These are phyloP conservation scores for Nannochloris sp. DNA, from an alignment of 139 green algal species.

Conservation along the genomic window DNA sequence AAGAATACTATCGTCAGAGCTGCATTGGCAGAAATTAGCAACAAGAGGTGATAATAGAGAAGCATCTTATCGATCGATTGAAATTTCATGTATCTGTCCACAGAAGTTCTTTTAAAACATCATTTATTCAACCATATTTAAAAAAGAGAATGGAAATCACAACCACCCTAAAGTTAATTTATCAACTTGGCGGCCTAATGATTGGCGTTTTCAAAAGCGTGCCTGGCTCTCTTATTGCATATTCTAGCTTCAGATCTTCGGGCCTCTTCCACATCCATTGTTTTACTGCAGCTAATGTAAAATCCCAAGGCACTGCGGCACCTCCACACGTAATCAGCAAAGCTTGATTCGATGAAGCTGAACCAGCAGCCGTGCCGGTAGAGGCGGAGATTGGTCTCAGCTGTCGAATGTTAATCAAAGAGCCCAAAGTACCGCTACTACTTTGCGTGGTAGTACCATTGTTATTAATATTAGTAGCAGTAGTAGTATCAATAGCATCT, in stretches of 20 bases:
- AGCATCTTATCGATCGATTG: not conserved
- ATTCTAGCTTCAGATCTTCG: conserved; percentile 77
- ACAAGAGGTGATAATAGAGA: not conserved
- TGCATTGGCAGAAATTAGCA: not conserved
- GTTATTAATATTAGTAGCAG: too few species aligned
- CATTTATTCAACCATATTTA: too few species aligned
- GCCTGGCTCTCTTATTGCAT: conserved; percentile 26
- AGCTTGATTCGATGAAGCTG: not conserved
- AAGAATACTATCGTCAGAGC: conserved; percentile 21
- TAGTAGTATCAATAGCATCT: too few species aligned
- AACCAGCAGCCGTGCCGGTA: conserved; percentile 21
- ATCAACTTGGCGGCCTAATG: conserved; percentile 22
- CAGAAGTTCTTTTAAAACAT: too few species aligned
- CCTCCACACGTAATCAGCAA: conserved; percentile 39
- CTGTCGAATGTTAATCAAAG: not conserved
- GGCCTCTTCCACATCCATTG: conserved; percentile 79
- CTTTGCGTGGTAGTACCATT: too few species aligned
- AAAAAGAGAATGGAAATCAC: not conserved
- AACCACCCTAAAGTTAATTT: too few species aligned
- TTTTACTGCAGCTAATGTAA: conserved; percentile 72
- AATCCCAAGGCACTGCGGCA: conserved; percentile 67
- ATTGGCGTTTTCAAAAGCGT: conserved; percentile 30
- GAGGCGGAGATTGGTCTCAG: not conserved
- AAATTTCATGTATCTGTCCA: too few species aligned
- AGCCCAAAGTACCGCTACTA: not conserved